Base-by-base conservation (phyloP, 2,329 filamentous ascomycete genomes). In the Penicillium brasilianum region DNA sequence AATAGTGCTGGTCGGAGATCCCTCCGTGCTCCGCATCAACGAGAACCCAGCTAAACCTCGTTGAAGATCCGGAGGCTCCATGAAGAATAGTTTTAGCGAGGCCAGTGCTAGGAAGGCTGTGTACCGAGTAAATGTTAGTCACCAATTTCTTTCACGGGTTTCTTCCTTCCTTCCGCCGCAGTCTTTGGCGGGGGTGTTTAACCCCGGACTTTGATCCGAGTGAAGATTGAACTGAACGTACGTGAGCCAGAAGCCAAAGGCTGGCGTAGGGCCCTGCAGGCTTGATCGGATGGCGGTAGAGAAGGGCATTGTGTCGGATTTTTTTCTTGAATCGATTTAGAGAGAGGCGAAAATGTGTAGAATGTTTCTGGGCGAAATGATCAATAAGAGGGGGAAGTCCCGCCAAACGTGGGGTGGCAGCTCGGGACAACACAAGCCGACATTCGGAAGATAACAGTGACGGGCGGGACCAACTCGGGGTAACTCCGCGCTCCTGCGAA, bases 11-110 rank as follows among this genome's bases (percentile, higher is more conserved):
- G 52, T 78, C 77, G 32, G 71, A 68, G 58, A 78, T 77, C 62
- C 77, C 68, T 36, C 76, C 76, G 62, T 79, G 77, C 65, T 79
- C 77, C 36, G 74, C 75, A 49, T 79, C 77, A 37, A 79, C 67
- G 10, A 78, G 65, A 20, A 78, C 75, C 77, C 77, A 79, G 63
- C 69, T 72, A 62, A 74, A 75, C 48, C 65, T 66, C 32, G 62
- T 57, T 5, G 66, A 56, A 11, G 64, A 69, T 8, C 64, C 63
- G 20, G 70, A 62, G 30, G 67, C 65, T 7, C 70, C 66, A 49
- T 70, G 72, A n/a, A 76, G 64, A n/a, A 76, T 69, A 6, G 72
- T 72, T 62, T 71, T 75, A 34, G 73, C 74, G 32, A 75, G 63
- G 37, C 65, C 66, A 7, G 71, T 63, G 30, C 71, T 74, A 49